Base-by-base conservation (phyloP, 2,329 filamentous ascomycete genomes). In the Coccinonectria pachysandricola region DNA sequence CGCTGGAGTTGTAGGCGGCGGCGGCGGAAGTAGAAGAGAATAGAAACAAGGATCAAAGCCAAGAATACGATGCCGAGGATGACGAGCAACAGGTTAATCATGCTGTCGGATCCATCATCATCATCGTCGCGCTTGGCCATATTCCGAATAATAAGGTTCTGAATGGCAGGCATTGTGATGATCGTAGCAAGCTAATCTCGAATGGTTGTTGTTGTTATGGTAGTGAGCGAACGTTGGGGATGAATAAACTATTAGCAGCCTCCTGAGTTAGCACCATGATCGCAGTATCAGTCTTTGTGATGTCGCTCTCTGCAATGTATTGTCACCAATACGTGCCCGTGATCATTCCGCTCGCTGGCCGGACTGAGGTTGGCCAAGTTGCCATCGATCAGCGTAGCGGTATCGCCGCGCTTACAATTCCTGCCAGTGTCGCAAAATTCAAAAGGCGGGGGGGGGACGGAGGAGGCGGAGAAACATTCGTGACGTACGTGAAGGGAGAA, bases 51-150 rank as follows among this genome's bases (percentile, higher is more conserved):
- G 24, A 77, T 50, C 15, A 93, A 64, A 34, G 70, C 75, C 44
- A 88, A 56, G 43, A 92, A 72, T 43, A 88, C 62, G 23, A 98
- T 65, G 37, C 78, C 76, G 42, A 96, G 65, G 29, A 96, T 70
- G 32, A 74, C 70, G 44, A 93, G 80, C 51, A 94, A 63, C 21
- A 93, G 71, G 49, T 84, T 76, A 53, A 87, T 65, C 60, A 81
- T 75, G 35, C 64, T 71, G 42, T 80, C 62, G 25, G 62, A 59
- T 32, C 57, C 59, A 39, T 66, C 62, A 34, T 51, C 50, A 33
- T 59, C 46, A 34, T 57, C 58, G 17, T 19, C 17, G 17, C 17
- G 34, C 26, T 34, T 19, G 21, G 42, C 30, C 27, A 34, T 29
- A 24, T 30, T 30, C 30, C 43, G 43, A 26, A 28, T 31, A 25